phyloP scores from a whole-genome alignment of 2,329 filamentous ascomycete genomes.

The Dactylonectria macrodidyma region DNA sequence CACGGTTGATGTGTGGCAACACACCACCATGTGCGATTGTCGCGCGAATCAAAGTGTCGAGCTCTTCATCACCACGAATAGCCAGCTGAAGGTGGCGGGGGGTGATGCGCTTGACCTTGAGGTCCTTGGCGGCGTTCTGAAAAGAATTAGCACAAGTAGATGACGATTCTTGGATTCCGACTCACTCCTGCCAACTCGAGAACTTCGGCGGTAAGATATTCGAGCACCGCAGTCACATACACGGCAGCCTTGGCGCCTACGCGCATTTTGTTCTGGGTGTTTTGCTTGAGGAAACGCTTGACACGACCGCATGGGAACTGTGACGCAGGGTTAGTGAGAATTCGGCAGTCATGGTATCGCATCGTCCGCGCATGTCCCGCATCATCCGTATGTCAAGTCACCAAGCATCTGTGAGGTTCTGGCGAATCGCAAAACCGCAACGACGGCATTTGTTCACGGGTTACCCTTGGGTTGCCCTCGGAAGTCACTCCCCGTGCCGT shows the following conservation, averaged over 20 bases:
- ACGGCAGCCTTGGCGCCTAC: slow-evolving; percentile 98
- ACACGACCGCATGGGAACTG: slow-evolving; percentile 99
- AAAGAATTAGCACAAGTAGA: slow-evolving; percentile 37
- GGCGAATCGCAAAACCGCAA: slow-evolving; percentile 31
- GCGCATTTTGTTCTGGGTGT: slow-evolving; percentile 99
- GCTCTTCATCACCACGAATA: slow-evolving; percentile 97
- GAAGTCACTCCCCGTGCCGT: slow-evolving; percentile 26
- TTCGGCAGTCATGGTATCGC: not conserved
- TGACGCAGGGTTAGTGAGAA: slow-evolving; percentile 45
- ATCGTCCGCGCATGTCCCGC: slow-evolving; percentile 37
- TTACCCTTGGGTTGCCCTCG: not conserved
- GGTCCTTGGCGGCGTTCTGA: slow-evolving; percentile 96
- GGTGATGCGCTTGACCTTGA: slow-evolving; percentile 99
- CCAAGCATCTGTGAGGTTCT: slow-evolving; percentile 24
- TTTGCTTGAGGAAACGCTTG: slow-evolving; percentile 99
- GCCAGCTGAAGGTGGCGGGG: slow-evolving; percentile 97
- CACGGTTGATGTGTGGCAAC: slow-evolving; percentile 98
- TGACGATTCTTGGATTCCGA: slow-evolving; percentile 46
- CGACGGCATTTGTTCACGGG: slow-evolving; percentile 1
- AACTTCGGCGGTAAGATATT: slow-evolving; percentile 98
- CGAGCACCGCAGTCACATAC: slow-evolving; percentile 97
- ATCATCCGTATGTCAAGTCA: slow-evolving; percentile 25
- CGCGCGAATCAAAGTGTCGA: slow-evolving; percentile 96
- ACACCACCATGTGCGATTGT: slow-evolving; percentile 99
- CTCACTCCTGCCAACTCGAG: slow-evolving; percentile 93